These are phyloP conservation scores for Gossypium turneri DNA, from an alignment of 345 rosid species.

Conservation along the genomic window DNA sequence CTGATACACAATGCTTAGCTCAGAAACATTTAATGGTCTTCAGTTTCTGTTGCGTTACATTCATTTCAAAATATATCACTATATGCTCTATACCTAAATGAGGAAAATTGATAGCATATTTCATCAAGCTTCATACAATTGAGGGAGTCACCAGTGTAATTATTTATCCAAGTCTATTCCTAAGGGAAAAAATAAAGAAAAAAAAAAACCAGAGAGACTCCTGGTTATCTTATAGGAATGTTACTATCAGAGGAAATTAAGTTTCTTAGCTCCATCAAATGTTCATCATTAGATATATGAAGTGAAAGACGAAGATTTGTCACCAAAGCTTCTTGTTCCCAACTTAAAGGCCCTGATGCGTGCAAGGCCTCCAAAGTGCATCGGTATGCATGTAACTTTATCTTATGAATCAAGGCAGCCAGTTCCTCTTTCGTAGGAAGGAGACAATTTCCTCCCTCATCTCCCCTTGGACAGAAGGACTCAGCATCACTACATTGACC, in stretches of 20 bases:
- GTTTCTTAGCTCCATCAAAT: slow-evolving; percentile 67
- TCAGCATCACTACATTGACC: slow-evolving; percentile 40
- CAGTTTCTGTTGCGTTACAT: slow-evolving; percentile 29
- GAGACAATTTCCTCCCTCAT: slow-evolving; percentile 24
- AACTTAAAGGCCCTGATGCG: slow-evolving; percentile 77
- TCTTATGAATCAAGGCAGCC: slow-evolving; percentile 50
- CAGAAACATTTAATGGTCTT: slow-evolving; percentile 17
- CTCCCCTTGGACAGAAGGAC: slow-evolving; percentile 33
- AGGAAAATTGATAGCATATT: slow-evolving; percentile 8
- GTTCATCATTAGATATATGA: slow-evolving; percentile 80
- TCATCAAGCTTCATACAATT: slow-evolving; percentile 33
- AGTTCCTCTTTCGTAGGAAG: slow-evolving; percentile 28
- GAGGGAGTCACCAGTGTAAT: slow-evolving; percentile 13
- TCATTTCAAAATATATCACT: slow-evolving; percentile 26
- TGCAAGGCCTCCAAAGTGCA: slow-evolving; percentile 63
- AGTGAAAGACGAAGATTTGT: slow-evolving; percentile 74
- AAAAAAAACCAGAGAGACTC: slow-evolving; percentile 17
- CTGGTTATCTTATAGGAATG: slow-evolving; percentile 45
- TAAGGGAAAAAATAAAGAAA: slow-evolving; percentile 12
- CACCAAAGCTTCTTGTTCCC: slow-evolving; percentile 86
- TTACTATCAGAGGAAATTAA: slow-evolving; percentile 58
- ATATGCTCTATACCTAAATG: slow-evolving; percentile 22
- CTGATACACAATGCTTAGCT: slow-evolving; percentile 10
- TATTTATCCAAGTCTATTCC: slow-evolving; percentile 28
- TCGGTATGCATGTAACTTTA: slow-evolving; percentile 70